Evolutionary conservation across 2,329 filamentous ascomycete species (phyloP), one percentile per base, ranked within the genome.

Genomic region (Orbilia ellipsospora): DNA sequence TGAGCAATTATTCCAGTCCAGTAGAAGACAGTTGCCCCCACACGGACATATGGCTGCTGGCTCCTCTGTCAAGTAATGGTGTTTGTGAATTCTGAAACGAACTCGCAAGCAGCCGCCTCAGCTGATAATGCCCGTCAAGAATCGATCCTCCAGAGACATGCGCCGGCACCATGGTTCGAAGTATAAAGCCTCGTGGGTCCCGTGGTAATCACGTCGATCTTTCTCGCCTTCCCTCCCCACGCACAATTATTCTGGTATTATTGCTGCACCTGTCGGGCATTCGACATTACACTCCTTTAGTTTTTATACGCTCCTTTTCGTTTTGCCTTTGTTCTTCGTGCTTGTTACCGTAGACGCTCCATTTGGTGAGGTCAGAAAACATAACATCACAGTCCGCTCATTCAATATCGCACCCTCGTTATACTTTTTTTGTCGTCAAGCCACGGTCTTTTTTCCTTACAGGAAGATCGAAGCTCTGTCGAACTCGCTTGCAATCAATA

Each of bases 261-360:
- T 74, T 66, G 57, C 45, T 74, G 69, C 56, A 48, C 40, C 12
- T 23, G 70, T 69, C 72, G 64, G 60, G 55, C 50, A 20, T 31
- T 69, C 72, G 72, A 75, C 72, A 55, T 63, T 42, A 69, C 72
- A 69, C 54, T 75, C 67, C 67, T 72, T 72, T 72, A 44, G 13
- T 57, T 50, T 15, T 36, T 36, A 36, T 36, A 36, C 56, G 40
- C 45, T 28, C 55, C 2, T 10, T 10, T 60, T 8, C 54, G 16
- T 36, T 26, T 50, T 57, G 8, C 13, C 31, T 48, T 48, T 42
- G 42, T 42, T 36, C 45, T 23, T 59, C 44, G 55, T 52, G 36
- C n/a, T 63, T 68, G 20, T 57, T 7, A 36, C 10, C 31, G 57
- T 55, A 20, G 72, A 69, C 59, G 12, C 57, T 69, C 72, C 72